Percentiles rank a stretch among this genome's conserved stretches.
Evolutionary conservation across 768 basidiomycete species (phyloP).

Genomic region (Phaeotremella skinneri): DNA sequence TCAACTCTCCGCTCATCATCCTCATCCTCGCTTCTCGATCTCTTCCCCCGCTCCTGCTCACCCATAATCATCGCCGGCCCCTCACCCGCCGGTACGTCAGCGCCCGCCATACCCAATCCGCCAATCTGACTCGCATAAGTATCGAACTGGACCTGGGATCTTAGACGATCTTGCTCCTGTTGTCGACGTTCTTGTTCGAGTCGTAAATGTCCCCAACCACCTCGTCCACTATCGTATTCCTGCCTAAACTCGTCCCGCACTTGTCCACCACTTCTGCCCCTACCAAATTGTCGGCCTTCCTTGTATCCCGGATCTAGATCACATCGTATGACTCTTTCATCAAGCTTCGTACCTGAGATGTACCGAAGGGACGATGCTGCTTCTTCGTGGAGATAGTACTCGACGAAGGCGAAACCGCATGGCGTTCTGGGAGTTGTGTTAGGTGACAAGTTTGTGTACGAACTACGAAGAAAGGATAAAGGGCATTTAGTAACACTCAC

Average conservation of each 20-base stretch:
- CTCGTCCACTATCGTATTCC: conserved; percentile 94
- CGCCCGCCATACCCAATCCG: conserved; percentile 37
- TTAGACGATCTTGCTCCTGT: conserved; percentile 40
- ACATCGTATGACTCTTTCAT: conserved; percentile 96
- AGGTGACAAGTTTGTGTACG: too few relatives aligned
- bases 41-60: conserved; percentile 27
- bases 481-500: conserved; percentile 23
- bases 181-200: conserved; percentile 38
- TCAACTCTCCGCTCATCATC: conserved; percentile 37
- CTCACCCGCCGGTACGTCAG: conserved; percentile 44
- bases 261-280: conserved; percentile 90
- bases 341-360: conserved; percentile 95
- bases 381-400: conserved; percentile 88
- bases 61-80: background rate
- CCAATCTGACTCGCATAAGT: conserved; percentile 41
- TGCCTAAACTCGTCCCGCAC: conserved; percentile 93
- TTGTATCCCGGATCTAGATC: conserved; percentile 95
- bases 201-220: conserved; percentile 54
- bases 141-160: conserved; percentile 43
- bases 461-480: background rate
- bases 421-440: conserved; percentile 43
- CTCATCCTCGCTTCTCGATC: conserved; percentile 44
- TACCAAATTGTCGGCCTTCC: conserved; percentile 94
- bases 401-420: conserved; percentile 53
- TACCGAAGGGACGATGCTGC: conserved; percentile 90